Conservation (phyloP, 2,329 filamentous ascomycete genomes). For the Aspergillus niger region DNA sequence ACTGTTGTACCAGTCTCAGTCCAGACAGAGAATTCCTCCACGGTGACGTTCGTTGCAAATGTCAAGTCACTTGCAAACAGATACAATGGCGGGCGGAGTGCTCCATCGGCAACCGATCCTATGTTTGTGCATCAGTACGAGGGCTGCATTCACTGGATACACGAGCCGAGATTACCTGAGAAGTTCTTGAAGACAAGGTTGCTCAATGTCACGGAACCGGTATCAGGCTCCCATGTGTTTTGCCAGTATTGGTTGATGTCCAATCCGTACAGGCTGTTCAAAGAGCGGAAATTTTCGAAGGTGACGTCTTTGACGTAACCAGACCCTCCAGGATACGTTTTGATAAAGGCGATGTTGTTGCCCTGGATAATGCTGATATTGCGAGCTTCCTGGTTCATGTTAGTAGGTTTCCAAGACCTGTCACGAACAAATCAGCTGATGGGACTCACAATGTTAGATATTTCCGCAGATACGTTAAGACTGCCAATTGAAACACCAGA, state of each 20-base stretch:
- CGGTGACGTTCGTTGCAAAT: slow-evolving; percentile 33
- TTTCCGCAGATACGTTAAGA: slow-evolving; percentile 33
- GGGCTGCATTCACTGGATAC: too few species aligned
- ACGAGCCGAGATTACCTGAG: background rate
- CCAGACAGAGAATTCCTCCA: slow-evolving; percentile 41
- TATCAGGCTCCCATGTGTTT: slow-evolving; percentile 26
- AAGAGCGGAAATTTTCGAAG: slow-evolving; percentile 34
- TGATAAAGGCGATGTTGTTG: slow-evolving; percentile 43
- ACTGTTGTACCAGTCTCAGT: slow-evolving; percentile 26
- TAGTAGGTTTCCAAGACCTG: background rate
- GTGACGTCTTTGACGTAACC: slow-evolving; percentile 40
- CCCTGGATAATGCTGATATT: slow-evolving; percentile 44
- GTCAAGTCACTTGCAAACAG: slow-evolving; percentile 37
- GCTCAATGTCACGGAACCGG: slow-evolving; percentile 26
- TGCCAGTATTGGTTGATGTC: slow-evolving; percentile 33
- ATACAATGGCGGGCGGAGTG: slow-evolving; percentile 30
- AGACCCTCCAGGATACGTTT: slow-evolving; percentile 43
- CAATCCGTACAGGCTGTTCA: slow-evolving; percentile 27
- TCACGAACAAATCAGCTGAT: background rate
- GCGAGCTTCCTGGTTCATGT: slow-evolving; percentile 26
- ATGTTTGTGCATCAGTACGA: background rate
- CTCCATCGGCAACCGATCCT: slow-evolving; percentile 37
- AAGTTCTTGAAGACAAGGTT: slow-evolving; percentile 33
- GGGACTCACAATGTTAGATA: slow-evolving; percentile 32
- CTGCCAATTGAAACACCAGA: slow-evolving; percentile 43